Conservation (phyloP, 345 rosid species). For the Melaleuca alternifolia region DNA sequence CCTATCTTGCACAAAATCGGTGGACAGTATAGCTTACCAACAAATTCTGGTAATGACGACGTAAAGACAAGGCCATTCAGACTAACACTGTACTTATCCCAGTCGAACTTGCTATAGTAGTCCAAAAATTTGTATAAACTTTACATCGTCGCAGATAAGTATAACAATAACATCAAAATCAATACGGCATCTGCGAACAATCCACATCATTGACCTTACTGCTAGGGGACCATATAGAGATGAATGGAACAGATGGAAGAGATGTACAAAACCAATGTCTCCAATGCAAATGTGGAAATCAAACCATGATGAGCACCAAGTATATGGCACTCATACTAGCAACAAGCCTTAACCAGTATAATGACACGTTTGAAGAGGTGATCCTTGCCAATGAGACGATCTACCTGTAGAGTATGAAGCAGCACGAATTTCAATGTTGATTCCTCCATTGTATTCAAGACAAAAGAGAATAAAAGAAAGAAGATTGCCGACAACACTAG, state of each 20-base stretch:
- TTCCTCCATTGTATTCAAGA: not conserved
- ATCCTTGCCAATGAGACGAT: constrained; percentile 55
- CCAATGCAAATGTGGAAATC: constrained; percentile 81
- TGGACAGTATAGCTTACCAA: constrained; percentile 34
- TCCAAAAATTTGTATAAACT: constrained; percentile 89
- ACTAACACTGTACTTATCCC: constrained; percentile 86
- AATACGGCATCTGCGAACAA: not conserved
- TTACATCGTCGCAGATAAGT: constrained; percentile 7
- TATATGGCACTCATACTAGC: constrained; percentile 83
- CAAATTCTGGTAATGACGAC: constrained; percentile 55
- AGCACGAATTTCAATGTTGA: not conserved
- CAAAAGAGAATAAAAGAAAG: not conserved
- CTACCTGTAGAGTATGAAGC: constrained; percentile 37
- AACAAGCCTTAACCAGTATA: constrained; percentile 84
- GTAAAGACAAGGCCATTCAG: constrained; percentile 61
- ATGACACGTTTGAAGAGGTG: constrained; percentile 79
- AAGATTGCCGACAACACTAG: not conserved
- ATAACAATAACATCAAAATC: not conserved
- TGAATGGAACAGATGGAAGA: constrained; percentile 66
- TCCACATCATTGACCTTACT: constrained; percentile 28
- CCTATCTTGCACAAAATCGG: not conserved
- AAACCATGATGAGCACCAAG: constrained; percentile 92
- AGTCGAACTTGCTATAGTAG: constrained; percentile 91
- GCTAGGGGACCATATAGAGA: constrained; percentile 70
- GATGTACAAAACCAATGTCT: constrained; percentile 77